Base-by-base conservation (phyloP, 1,284 basidiomycete species). In the Irpex rosettiformis region DNA sequence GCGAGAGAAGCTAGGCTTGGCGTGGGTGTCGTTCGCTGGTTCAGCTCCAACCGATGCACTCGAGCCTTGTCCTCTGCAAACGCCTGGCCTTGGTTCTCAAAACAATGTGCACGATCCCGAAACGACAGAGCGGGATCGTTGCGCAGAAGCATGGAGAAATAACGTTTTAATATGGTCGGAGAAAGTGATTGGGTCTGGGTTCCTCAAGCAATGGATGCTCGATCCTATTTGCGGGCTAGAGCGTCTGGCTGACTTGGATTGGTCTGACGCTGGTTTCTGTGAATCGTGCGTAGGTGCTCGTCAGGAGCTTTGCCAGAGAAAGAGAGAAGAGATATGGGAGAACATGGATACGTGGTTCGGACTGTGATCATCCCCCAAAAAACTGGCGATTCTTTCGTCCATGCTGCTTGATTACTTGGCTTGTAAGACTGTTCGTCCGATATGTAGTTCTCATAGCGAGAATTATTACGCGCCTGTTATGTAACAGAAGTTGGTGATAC, bases 141-240 rank as follows among this genome's bases (percentile, higher is more conserved):
- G 68, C 40, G 52, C 47, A 21, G 45, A 48, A 3, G 58, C 63
- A 16, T 60, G 59, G 10, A 49, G 24, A 25, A 33, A 30, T 24
- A 59, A 57, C 47, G 51, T 25, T 27, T n/a, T n/a, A 13, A 51
- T 56, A 8, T 73, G 71, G 71, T 33, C 55, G 1, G 43, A 60
- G 54, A 51, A 61, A 7, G 60, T 74, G 22, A 45, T 70, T 11
- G 52, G 62, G 40, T 63, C 57, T 3, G 61, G 67, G 1, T 30
- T 72, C 22, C 67, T 73, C 55, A 63, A 65, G 29, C 54, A 57
- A 21, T 69, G 68, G 30, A 63, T 68, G 54, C 56, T 60, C 52
- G 74, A 77, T 59, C 70, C 73, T 4, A 65, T 76, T 8, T 63
- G 60, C 21, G 74, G 73, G 3, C 57, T 76, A 8, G 57, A 69